phyloP scores from a whole-genome alignment of 2,329 filamentous ascomycete species.

The Dothistroma septosporum region DNA sequence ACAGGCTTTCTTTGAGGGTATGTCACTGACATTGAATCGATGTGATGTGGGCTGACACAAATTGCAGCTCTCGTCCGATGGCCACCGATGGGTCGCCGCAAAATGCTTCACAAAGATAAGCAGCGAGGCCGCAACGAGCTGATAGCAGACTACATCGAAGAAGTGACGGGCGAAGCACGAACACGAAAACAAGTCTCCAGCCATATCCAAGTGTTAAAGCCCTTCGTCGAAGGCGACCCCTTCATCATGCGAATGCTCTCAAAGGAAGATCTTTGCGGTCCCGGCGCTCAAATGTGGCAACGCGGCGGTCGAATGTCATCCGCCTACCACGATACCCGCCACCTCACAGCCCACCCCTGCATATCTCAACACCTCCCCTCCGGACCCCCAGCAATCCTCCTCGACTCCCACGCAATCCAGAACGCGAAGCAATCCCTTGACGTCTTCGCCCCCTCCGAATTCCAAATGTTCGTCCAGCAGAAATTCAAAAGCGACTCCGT shows the following conservation, averaged over 20 bases:
- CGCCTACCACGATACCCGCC: conserved; percentile 7
- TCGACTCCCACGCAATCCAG: conserved; percentile 10
- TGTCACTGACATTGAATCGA: no score
- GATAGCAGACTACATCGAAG: conserved; percentile 56
- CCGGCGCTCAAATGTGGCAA: neutral
- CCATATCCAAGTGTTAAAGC: conserved; percentile 60
- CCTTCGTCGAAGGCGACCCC: conserved; percentile 50
- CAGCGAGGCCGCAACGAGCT: conserved; percentile 59
- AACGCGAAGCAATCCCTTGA: conserved; percentile 23
- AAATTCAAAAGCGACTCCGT: conserved; percentile 25
- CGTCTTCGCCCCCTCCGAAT: conserved; percentile 32
- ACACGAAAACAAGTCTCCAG: conserved; percentile 60
- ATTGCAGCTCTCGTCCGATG: conserved; percentile 51
- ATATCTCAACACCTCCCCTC: conserved; percentile 11
- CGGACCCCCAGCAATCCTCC: neutral
- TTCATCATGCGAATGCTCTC: conserved; percentile 45
- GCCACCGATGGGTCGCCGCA: conserved; percentile 56
- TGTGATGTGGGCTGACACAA: no score
- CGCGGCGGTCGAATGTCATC: conserved; percentile 11
- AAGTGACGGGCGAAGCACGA: conserved; percentile 51
- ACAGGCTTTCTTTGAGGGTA: conserved; percentile 47
- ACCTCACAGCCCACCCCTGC: conserved; percentile 23
- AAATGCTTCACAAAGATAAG: conserved; percentile 46
- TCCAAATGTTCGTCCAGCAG: conserved; percentile 42
- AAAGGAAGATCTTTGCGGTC: conserved; percentile 32